Conservation (phyloP, 495 filamentous ascomycete species). For the Penicillium egyptiacum region DNA sequence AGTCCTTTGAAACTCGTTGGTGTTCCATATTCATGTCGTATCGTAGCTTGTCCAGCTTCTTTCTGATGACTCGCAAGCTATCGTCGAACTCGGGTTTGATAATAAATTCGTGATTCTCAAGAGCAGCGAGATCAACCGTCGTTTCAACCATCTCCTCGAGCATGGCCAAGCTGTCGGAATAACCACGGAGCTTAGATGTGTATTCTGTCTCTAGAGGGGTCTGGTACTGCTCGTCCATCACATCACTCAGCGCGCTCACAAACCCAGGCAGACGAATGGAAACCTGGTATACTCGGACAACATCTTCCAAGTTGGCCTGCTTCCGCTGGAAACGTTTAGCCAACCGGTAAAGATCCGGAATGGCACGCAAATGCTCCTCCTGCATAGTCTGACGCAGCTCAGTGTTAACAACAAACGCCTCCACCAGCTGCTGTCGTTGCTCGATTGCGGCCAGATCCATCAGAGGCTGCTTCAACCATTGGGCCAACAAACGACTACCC, state of each 20-base stretch:
- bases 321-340: slow-evolving; percentile 93
- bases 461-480: slow-evolving; percentile 97
- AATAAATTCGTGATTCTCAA: slow-evolving; percentile 97
- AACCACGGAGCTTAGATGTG: slow-evolving; percentile 73
- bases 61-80: slow-evolving; percentile 78
- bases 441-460: slow-evolving; percentile 92
- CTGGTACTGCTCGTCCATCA: slow-evolving; percentile 94
- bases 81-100: slow-evolving; percentile 99
- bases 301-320: slow-evolving; percentile 89
- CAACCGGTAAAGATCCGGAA: slow-evolving; percentile 91
- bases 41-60: slow-evolving; percentile 81
- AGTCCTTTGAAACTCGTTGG: slow-evolving; percentile 68
- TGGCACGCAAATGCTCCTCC: slow-evolving; percentile 90
- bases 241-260: slow-evolving; percentile 80
- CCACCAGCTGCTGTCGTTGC: slow-evolving; percentile 88
- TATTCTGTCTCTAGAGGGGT: slow-evolving; percentile 86
- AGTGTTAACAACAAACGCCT: slow-evolving; percentile 91
- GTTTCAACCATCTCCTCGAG: slow-evolving; percentile 98
- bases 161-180: slow-evolving; percentile 77
- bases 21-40: slow-evolving; percentile 86
- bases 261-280: slow-evolving; percentile 89
- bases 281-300: slow-evolving; percentile 92
- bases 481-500: slow-evolving; percentile 83
- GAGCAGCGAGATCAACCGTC: slow-evolving; percentile 91
- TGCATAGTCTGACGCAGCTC: slow-evolving; percentile 96